phyloP scores from a whole-genome alignment of 768 basidiomycete species.

The Termitomyces sp. region DNA sequence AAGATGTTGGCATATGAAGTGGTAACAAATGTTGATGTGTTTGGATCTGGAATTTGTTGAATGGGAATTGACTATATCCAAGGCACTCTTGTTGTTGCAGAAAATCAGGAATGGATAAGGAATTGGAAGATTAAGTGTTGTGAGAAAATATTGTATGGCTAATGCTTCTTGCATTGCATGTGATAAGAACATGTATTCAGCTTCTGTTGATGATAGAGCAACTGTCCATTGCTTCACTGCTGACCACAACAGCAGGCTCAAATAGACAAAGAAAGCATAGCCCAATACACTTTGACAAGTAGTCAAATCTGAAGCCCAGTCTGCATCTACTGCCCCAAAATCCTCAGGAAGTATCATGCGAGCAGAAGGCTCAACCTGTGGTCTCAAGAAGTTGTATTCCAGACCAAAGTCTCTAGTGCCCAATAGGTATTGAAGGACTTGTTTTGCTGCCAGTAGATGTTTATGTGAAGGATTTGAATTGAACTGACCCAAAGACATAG shows the following conservation, averaged over 20 bases:
- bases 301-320: constrained; percentile 24
- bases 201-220: constrained; percentile 19
- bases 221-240: constrained; percentile 15
- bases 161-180: constrained; percentile 10
- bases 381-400: constrained; percentile 8
- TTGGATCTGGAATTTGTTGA: no score
- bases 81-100: no score
- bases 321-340: constrained; percentile 25
- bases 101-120: no score
- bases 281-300: constrained; percentile 20
- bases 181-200: constrained; percentile 20
- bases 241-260: constrained; percentile 16
- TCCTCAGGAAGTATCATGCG: not conserved
- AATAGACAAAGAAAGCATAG: constrained; percentile 16
- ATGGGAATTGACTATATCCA: no score
- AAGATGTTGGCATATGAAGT: no score
- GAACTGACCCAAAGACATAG: constrained; percentile 24
- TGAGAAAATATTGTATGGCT: no score
- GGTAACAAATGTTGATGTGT: no score
- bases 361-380: not conserved
- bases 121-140: no score
- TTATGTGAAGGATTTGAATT: constrained; percentile 20
- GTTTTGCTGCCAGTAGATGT: constrained; percentile 29
- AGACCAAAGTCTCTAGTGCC: constrained; percentile 22
- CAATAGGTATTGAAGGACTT: constrained; percentile 27